Conservation (phyloP, 768 basidiomycete species). For the Sistotremastrum niveocremeum region DNA sequence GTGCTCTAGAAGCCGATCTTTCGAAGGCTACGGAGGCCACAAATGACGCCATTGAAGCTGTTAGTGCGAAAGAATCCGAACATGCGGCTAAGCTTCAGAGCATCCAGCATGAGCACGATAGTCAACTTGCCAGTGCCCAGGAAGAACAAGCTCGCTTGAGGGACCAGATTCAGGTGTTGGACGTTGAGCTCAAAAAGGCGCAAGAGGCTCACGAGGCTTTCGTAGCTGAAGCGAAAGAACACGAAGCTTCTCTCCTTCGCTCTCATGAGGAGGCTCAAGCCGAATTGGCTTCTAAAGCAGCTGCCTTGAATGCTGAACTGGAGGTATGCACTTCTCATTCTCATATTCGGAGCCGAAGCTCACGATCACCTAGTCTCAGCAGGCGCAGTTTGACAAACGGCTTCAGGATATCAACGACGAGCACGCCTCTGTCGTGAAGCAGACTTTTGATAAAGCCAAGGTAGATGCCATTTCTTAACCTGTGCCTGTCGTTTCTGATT, state of each 20-base stretch:
- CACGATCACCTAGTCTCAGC: slow-evolving; percentile 20
- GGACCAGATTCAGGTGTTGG: slow-evolving; percentile 31
- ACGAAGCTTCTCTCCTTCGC: slow-evolving; percentile 22
- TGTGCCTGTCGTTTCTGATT: background rate
- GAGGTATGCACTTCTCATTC: slow-evolving; percentile 33
- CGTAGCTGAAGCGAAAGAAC: slow-evolving; percentile 35
- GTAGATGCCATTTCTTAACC: slow-evolving; percentile 22
- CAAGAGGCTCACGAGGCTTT: slow-evolving; percentile 37
- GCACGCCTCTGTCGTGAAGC: slow-evolving; percentile 7
- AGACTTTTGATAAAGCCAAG: slow-evolving; percentile 71
- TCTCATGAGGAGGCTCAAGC: no score
- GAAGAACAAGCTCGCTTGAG: slow-evolving; percentile 23
- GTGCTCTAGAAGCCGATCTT: slow-evolving; percentile 41
- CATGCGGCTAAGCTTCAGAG: slow-evolving; percentile 26
- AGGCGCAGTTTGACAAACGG: slow-evolving; percentile 46
- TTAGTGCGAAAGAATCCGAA: slow-evolving; percentile 34
- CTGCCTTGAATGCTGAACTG: slow-evolving; percentile 32
- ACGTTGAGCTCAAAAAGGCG: slow-evolving; percentile 33
- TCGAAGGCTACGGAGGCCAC: slow-evolving; percentile 32
- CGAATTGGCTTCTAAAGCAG: no score
- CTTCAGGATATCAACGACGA: slow-evolving; percentile 26
- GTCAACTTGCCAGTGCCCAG: slow-evolving; percentile 29
- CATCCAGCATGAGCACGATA: slow-evolving; percentile 28
- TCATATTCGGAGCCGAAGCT: slow-evolving; percentile 28
- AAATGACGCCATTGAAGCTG: slow-evolving; percentile 33